Conservation (phyloP, 2,329 filamentous ascomycete species). For the Cercospora nicotianae region DNA sequence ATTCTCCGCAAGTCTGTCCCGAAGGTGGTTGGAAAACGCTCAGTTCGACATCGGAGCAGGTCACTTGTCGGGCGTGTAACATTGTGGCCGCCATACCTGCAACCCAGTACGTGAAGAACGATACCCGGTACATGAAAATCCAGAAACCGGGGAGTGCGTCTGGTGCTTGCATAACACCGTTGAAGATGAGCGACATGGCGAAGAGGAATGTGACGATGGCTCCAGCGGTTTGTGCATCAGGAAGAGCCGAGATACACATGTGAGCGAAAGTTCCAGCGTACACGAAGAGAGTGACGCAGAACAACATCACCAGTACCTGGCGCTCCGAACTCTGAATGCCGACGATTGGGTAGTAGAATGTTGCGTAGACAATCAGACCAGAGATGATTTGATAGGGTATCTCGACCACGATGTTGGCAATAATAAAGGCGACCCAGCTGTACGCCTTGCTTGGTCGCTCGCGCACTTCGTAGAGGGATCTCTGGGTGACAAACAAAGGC, state of each 20-base stretch:
- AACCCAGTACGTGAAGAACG: slow-evolving; percentile 66
- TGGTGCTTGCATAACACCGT: slow-evolving; percentile 62
- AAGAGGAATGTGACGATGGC: slow-evolving; percentile 53
- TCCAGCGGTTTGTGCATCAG: slow-evolving; percentile 66
- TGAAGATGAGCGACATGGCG: slow-evolving; percentile 52
- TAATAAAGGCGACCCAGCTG: slow-evolving; percentile 72
- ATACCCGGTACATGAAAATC: slow-evolving; percentile 73
- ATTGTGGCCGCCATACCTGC: slow-evolving; percentile 43
- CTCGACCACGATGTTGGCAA: slow-evolving; percentile 71
- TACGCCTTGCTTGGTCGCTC: slow-evolving; percentile 68
- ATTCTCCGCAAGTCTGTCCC: slow-evolving; percentile 46
- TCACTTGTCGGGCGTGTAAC: slow-evolving; percentile 50
- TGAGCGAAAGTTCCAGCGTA: slow-evolving; percentile 72
- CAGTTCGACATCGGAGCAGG: slow-evolving; percentile 48
- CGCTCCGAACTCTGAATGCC: slow-evolving; percentile 50
- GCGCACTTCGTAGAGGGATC: slow-evolving; percentile 60
- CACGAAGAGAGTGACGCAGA: slow-evolving; percentile 66
- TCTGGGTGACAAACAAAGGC: slow-evolving; percentile 60
- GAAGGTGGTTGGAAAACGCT: slow-evolving; percentile 44
- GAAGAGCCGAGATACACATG: slow-evolving; percentile 70
- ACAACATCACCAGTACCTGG: slow-evolving; percentile 65
- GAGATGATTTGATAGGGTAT: slow-evolving; percentile 66
- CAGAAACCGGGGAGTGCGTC: slow-evolving; percentile 66
- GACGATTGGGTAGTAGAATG: slow-evolving; percentile 63
- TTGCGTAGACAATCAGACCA: slow-evolving; percentile 62